Percentiles rank a stretch among this genome's conserved stretches.
Conservation (phyloP, 768 basidiomycete genomes). For the Mycena haematopus region DNA sequence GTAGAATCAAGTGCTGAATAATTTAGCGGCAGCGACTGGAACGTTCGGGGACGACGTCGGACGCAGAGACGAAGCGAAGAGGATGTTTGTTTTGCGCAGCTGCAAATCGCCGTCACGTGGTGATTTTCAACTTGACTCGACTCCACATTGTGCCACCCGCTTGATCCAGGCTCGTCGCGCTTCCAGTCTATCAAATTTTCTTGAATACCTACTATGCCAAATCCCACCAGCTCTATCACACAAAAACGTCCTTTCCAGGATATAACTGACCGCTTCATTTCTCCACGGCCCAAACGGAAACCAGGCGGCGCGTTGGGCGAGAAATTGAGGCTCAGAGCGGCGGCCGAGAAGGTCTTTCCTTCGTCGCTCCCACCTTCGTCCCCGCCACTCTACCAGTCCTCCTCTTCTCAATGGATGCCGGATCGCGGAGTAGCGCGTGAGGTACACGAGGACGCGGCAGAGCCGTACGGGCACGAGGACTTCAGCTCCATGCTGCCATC, state of each 20-base stretch:
- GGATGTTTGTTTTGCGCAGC: too few relatives aligned
- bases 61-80: too few relatives aligned
- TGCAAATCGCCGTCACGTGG: not conserved
- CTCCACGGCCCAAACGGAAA: constrained; percentile 15
- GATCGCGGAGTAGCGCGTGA: constrained; percentile 17
- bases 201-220: constrained; percentile 25
- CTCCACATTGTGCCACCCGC: not conserved
- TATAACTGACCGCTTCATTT: constrained; percentile 15
- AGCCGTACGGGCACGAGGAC: constrained; percentile 4
- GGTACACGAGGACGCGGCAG: constrained; percentile 8
- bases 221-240: not conserved
- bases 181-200: constrained; percentile 15
- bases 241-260: constrained; percentile 25
- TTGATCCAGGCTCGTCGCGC: too few relatives aligned
- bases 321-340: constrained; percentile 20
- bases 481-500: constrained; percentile 15
- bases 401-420: constrained; percentile 14
- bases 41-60: too few relatives aligned
- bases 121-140: not conserved
- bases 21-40: too few relatives aligned
- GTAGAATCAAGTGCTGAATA: too few relatives aligned
- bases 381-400: constrained; percentile 18
- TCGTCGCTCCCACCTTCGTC: constrained; percentile 31
- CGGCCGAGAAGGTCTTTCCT: constrained; percentile 12
- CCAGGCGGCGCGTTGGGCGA: constrained; percentile 27